Percentiles rank a stretch among this genome's conserved stretches.
Conservation (phyloP, 164 flowering plant genomes). For the Vitis rupestris region DNA sequence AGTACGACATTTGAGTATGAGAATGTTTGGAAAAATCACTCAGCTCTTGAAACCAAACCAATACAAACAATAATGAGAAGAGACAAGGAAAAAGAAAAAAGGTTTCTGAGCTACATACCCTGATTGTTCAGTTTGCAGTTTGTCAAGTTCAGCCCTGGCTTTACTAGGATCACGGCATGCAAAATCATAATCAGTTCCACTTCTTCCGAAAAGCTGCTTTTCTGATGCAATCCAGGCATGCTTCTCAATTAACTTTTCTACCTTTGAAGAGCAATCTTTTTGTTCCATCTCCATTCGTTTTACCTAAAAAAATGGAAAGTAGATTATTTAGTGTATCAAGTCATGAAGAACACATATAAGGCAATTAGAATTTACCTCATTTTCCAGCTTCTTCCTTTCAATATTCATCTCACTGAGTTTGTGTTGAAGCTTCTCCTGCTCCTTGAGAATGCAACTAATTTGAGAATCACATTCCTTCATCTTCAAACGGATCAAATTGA, state of each 20-base stretch:
- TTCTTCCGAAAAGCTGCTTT: conserved; percentile 87
- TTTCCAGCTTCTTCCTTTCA: conserved; percentile 88
- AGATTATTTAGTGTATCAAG: not conserved
- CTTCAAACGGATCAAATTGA: conserved; percentile 57
- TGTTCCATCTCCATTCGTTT: conserved; percentile 91
- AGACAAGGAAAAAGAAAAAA: not conserved
- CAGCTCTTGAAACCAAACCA: not conserved
- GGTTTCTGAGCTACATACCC: conserved; percentile 39
- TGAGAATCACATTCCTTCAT: conserved; percentile 88
- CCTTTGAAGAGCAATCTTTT: conserved; percentile 83
- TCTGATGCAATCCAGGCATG: conserved; percentile 94
- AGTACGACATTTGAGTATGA: no score
- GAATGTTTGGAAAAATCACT: not conserved
- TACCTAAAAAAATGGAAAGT: conserved; percentile 41
- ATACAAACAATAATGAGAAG: not conserved
- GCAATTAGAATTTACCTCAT: conserved; percentile 60
- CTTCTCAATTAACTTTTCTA: conserved; percentile 83
- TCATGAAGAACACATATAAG: not conserved
- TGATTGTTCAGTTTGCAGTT: conserved; percentile 82
- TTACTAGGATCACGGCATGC: conserved; percentile 69
- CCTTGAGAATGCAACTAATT: conserved; percentile 66
- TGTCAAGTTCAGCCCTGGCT: conserved; percentile 76
- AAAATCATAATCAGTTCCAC: conserved; percentile 95
- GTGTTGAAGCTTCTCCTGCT: conserved; percentile 75
- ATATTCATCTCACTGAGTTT: conserved; percentile 69